These are phyloP conservation scores for Solanum ossicruentum DNA, from an alignment of 257 asterid species.

Conservation along the genomic window DNA sequence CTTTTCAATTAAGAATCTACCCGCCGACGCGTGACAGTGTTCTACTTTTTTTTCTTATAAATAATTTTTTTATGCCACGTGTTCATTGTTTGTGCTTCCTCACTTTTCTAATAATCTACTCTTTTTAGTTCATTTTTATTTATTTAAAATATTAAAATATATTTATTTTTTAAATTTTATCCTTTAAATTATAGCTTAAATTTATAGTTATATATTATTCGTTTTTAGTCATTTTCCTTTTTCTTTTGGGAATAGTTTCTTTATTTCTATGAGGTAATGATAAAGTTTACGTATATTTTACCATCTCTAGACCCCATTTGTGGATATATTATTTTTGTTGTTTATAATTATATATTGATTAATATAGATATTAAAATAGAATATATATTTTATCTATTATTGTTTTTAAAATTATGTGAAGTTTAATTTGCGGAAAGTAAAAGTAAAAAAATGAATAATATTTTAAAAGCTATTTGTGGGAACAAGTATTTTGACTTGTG, in stretches of 20 bases:
- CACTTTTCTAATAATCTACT: background rate
- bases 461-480: background rate
- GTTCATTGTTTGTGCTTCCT: slow-evolving; percentile 2
- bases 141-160: background rate
- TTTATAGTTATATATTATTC: too few species aligned
- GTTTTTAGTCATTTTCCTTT: too few species aligned
- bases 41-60: background rate
- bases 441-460: background rate
- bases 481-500: background rate
- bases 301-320: fast-evolving
- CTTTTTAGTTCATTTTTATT: background rate
- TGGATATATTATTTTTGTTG: too few species aligned
- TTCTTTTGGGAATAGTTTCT: fast-evolving
- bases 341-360: background rate
- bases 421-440: background rate
- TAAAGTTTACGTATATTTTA: too few species aligned
- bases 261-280: too few species aligned
- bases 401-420: background rate
- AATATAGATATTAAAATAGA: background rate
- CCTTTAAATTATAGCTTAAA: background rate
- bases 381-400: background rate
- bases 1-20: background rate
- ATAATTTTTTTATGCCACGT: slow-evolving; percentile 23
- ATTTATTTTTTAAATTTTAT: background rate
- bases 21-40: slow-evolving; percentile 54